These are phyloP conservation scores for Balansia obtecta DNA, from an alignment of 2,329 filamentous ascomycete species.

Conservation along the genomic window DNA sequence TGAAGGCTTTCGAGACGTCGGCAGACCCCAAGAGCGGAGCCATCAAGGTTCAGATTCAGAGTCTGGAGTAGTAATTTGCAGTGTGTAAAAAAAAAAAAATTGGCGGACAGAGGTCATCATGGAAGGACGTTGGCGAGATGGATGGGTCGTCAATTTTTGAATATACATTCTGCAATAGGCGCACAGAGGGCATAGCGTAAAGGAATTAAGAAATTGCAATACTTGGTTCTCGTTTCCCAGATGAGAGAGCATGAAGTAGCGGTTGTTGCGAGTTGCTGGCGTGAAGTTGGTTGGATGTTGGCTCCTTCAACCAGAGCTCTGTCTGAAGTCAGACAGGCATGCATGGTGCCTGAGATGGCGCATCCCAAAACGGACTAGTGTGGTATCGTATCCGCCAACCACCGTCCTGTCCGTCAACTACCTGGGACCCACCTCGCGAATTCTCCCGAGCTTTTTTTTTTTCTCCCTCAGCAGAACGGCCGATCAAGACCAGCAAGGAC, in stretches of 20 bases:
- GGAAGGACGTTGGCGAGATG: background rate
- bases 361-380: slow-evolving; percentile 20
- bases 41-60: slow-evolving; percentile 97
- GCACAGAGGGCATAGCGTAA: background rate
- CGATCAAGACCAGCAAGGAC: slow-evolving; percentile 10
- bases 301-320: background rate
- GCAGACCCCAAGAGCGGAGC: slow-evolving; percentile 80
- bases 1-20: slow-evolving; percentile 82
- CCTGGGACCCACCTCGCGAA: slow-evolving; percentile 21
- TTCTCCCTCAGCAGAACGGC: slow-evolving; percentile 18
- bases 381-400: slow-evolving; percentile 7
- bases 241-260: no score
- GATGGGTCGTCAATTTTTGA: no score
- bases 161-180: background rate
- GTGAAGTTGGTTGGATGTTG: no score
- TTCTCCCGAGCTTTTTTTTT: slow-evolving; percentile 40
- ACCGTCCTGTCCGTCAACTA: no score
- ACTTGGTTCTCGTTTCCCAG: no score
- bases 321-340: no score
- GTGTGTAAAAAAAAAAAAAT: background rate
- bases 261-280: no score
- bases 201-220: background rate
- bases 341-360: background rate
- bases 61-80: slow-evolving; percentile 35
- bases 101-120: no score